Percentiles rank a stretch among this genome's conserved stretches.
Evolutionary conservation across 2,329 filamentous ascomycete genomes (phyloP).

Genomic region (Pseudogymnoascus destructans): DNA sequence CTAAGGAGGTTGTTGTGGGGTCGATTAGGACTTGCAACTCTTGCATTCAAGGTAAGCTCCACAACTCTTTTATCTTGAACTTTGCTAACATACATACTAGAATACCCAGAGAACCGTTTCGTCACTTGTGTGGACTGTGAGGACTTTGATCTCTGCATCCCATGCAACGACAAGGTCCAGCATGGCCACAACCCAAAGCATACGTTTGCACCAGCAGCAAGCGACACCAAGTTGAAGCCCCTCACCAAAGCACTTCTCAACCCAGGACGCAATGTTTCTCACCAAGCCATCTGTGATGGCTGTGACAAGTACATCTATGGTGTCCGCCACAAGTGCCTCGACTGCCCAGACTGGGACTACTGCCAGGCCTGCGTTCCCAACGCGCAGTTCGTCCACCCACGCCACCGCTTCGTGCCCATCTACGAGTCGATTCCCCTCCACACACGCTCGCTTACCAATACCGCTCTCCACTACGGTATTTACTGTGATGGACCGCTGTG

Average conservation of each 20-base stretch:
- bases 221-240: slow-evolving; percentile 46
- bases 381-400: slow-evolving; percentile 57
- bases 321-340: slow-evolving; percentile 88
- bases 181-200: slow-evolving; percentile 91
- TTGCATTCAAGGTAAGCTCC: slow-evolving; percentile 44
- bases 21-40: slow-evolving; percentile 44
- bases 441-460: slow-evolving; percentile 29
- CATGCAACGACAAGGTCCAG: slow-evolving; percentile 60
- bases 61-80: slow-evolving; percentile 12
- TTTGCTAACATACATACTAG: slow-evolving; percentile 20
- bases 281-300: slow-evolving; percentile 87
- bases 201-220: slow-evolving; percentile 55
- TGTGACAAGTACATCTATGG: slow-evolving; percentile 82
- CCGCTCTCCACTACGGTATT: slow-evolving; percentile 63
- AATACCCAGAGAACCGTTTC: slow-evolving; percentile 61
- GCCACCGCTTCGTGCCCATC: slow-evolving; percentile 79
- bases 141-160: slow-evolving; percentile 84
- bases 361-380: slow-evolving; percentile 63
- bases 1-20: slow-evolving; percentile 15
- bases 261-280: slow-evolving; percentile 66
- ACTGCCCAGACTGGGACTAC: slow-evolving; percentile 96
- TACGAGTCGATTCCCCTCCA: slow-evolving; percentile 41
- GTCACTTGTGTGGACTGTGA: slow-evolving; percentile 75
- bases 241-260: slow-evolving; percentile 55
- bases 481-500: slow-evolving; percentile 93